Base-by-base conservation (phyloP, 805 yeast genomes). In the Saccharomyces eubayanus region DNA sequence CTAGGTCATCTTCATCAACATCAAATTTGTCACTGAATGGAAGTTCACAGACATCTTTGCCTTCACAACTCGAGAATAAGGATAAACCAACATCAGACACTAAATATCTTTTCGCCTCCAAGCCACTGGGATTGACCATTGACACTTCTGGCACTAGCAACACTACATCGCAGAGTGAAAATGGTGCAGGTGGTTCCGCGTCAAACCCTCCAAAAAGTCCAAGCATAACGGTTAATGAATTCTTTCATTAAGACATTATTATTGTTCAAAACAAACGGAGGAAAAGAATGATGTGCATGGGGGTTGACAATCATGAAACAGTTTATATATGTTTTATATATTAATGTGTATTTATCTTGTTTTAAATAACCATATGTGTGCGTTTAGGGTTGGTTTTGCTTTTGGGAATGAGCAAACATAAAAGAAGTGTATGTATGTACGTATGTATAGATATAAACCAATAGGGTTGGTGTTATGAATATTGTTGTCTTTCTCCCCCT, bases 161-260 rank as follows among this genome's bases (percentile, higher is more conserved):
- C 10, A 47, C 55, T 24, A 27, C 46, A n/a, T 20, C 20, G 14
- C 10, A 14, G 5, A 30, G 14, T 28, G 45, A 40, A 11, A 28
- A 11, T 28, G 24, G 12, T 11, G 46, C 16, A 28, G 28, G 31
- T 16, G 31, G n/a, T 48, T 10, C 28, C 14, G 20, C 20, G n/a
- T 41, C 51, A 6, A 36, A 36, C 12, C 51, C 61, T 4, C 62
- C 62, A 21, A 53, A 51, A 49, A 57, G 61, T 47, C 64, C 64
- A 29, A 54, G 57, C 46, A 61, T 61, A 31, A 59, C 59, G 9
- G 51, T 57, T 9, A 55, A 60, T 51, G 48, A 51, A 20, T 51
- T 58, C n/a, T 46, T 49, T n/a, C 60, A 54, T 46, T 60, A 43
- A 49, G 16, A 28, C 21, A 47, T 20, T 21, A 16, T 49, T 12